These are phyloP conservation scores for Acacia crassicarpa DNA, from an alignment of 306 rosid genomes.

Conservation along the genomic window DNA sequence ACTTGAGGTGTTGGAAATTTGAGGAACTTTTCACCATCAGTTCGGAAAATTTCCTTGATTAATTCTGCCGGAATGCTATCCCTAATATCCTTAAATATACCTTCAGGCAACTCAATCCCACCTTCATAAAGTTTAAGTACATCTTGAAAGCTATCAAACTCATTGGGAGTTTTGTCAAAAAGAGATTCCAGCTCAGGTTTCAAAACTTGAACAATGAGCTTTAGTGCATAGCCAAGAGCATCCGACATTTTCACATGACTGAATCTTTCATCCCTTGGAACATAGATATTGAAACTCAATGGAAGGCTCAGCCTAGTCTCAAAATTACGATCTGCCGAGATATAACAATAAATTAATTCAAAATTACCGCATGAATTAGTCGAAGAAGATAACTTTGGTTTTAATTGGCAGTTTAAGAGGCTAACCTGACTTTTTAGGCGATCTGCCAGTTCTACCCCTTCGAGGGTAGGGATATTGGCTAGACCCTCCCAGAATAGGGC, in stretches of 20 bases:
- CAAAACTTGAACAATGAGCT: slow-evolving; percentile 60
- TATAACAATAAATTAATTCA: background rate
- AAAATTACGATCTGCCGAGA: slow-evolving; percentile 48
- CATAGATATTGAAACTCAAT: slow-evolving; percentile 67
- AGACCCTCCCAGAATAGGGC: slow-evolving; percentile 85
- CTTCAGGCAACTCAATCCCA: slow-evolving; percentile 57
- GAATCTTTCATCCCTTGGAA: slow-evolving; percentile 85
- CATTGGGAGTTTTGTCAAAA: slow-evolving; percentile 49
- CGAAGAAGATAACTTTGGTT: background rate
- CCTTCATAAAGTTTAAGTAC: slow-evolving; percentile 71
- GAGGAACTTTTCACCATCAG: slow-evolving; percentile 60
- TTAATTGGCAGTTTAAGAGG: background rate
- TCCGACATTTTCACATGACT: slow-evolving; percentile 81
- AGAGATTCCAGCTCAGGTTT: slow-evolving; percentile 65
- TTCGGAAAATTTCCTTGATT: slow-evolving; percentile 65
- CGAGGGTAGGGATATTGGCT: slow-evolving; percentile 79
- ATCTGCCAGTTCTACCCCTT: slow-evolving; percentile 78
- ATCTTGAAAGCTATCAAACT: slow-evolving; percentile 69
- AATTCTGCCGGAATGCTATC: slow-evolving; percentile 55
- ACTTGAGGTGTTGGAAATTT: slow-evolving; percentile 79
- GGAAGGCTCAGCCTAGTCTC: slow-evolving; percentile 57
- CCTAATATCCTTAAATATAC: slow-evolving; percentile 42
- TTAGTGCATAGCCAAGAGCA: slow-evolving; percentile 67
- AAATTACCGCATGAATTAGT: background rate
- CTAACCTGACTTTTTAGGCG: slow-evolving; percentile 52